Evolutionary conservation across 2,329 filamentous ascomycete species (phyloP).

Genomic region (Colletotrichum plurivorum): DNA sequence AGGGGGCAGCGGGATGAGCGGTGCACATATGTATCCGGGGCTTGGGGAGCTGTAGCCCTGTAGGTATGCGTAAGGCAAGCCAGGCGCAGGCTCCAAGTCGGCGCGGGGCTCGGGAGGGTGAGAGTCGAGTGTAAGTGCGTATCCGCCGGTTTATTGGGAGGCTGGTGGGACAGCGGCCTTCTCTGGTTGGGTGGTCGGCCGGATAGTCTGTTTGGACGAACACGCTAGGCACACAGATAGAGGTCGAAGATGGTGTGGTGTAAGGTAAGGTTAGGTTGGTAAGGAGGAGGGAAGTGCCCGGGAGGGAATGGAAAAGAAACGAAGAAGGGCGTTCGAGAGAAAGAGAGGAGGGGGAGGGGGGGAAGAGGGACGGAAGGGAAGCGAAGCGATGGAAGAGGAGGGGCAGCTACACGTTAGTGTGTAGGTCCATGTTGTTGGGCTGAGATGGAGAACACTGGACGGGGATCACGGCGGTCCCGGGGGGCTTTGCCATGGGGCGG

Average conservation of each 20-base stretch:
- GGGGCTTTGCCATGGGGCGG: neutral
- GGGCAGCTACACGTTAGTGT: constrained; percentile 10
- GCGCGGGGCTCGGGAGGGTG: too few relatives aligned
- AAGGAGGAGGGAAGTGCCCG: constrained; percentile 25
- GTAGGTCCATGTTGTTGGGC: constrained; percentile 21
- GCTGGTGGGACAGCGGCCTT: constrained; percentile 26
- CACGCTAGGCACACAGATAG: neutral
- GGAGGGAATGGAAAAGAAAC: constrained; percentile 30
- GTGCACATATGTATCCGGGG: constrained; percentile 28
- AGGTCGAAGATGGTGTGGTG: too few relatives aligned
- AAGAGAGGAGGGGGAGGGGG: constrained; percentile 1
- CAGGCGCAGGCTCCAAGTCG: neutral
- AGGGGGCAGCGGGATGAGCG: constrained; percentile 30
- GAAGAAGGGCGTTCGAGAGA: constrained; percentile 24
- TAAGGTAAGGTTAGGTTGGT: neutral
- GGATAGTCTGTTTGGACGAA: constrained; percentile 11
- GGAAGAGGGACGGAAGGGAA: constrained; percentile 5
- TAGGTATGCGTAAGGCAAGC: neutral
- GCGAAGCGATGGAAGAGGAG: constrained; percentile 23
- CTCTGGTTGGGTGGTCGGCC: constrained; percentile 20
- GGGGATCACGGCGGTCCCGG: neutral
- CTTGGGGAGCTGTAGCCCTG: neutral
- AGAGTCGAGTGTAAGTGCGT: neutral
- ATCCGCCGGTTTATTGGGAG: constrained; percentile 25
- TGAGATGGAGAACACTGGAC: constrained; percentile 16